Conservation (phyloP, 2,329 filamentous ascomycete species). For the Blumeria graminis region DNA sequence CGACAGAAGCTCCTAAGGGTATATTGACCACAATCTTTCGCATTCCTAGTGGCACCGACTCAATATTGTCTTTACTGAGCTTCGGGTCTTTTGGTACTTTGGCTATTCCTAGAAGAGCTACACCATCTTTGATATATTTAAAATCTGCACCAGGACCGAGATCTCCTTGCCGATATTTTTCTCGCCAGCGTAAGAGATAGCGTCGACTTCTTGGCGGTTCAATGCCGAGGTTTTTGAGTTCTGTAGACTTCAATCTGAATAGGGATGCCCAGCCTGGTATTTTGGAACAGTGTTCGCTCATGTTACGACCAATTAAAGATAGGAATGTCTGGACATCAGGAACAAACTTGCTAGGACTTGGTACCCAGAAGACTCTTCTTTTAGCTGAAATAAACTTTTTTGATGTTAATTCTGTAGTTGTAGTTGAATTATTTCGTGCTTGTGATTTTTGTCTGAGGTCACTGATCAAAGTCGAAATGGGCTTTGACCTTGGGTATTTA, state of each 20-base stretch:
- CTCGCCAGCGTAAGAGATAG: slow-evolving; percentile 72
- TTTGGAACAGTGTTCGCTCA: slow-evolving; percentile 62
- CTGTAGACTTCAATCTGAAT: slow-evolving; percentile 53
- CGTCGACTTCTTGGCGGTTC: slow-evolving; percentile 62
- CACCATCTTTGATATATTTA: slow-evolving; percentile 36
- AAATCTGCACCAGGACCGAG: slow-evolving; percentile 70
- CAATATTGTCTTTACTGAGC: slow-evolving; percentile 22
- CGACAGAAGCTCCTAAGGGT: slow-evolving; percentile 18
- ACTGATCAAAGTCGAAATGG: not conserved
- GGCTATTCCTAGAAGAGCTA: slow-evolving; percentile 26
- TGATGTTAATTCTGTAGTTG: not conserved
- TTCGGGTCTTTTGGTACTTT: slow-evolving; percentile 12
- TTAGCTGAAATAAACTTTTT: not conserved
- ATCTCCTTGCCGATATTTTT: slow-evolving; percentile 55
- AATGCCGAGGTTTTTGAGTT: slow-evolving; percentile 64
- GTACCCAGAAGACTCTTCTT: slow-evolving; percentile 18
- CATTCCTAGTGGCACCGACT: slow-evolving; percentile 27
- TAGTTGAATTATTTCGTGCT: not conserved
- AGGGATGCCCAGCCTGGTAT: slow-evolving; percentile 78
- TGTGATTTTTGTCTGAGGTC: not conserved
- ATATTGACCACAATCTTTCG: slow-evolving; percentile 33
- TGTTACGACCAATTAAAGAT: slow-evolving; percentile 67
- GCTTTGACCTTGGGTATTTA: not conserved
- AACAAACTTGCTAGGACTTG: slow-evolving; percentile 59
- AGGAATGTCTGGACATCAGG: slow-evolving; percentile 73